phyloP scores from a whole-genome alignment of 805 yeast species.

The Saturnispora dispora region DNA sequence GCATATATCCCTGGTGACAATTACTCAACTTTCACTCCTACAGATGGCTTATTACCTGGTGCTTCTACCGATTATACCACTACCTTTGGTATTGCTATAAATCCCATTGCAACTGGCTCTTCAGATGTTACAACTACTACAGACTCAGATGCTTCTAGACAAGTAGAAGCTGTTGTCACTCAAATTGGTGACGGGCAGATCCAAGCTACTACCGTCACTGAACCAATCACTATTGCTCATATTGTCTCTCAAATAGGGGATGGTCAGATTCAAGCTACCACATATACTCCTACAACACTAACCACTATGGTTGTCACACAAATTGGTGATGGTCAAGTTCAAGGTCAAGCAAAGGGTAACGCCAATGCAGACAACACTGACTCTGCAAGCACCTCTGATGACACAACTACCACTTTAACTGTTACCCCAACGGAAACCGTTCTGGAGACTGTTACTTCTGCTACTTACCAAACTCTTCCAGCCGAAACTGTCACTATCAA shows the following conservation, averaged over 20 bases:
- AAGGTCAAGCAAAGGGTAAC: conserved; percentile 9
- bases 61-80: conserved; percentile 48
- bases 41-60: conserved; percentile 37
- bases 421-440: conserved; percentile 24
- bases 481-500: conserved; percentile 20
- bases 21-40: conserved; percentile 64
- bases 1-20: conserved; percentile 34
- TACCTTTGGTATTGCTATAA: conserved; percentile 61
- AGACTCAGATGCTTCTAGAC: conserved; percentile 27
- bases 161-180: conserved; percentile 26
- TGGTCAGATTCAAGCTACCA: conserved; percentile 32
- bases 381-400: conserved; percentile 11
- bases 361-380: not conserved
- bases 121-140: conserved; percentile 16
- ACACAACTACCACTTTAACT: conserved; percentile 20
- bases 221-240: conserved; percentile 12
- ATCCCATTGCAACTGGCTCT: conserved; percentile 36
- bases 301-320: conserved; percentile 30
- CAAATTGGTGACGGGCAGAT: conserved; percentile 42
- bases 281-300: conserved; percentile 19
- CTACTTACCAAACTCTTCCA: conserved; percentile 16
- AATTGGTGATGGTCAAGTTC: conserved; percentile 40
- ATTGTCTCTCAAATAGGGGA: conserved; percentile 39
- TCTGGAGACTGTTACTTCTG: conserved; percentile 22
- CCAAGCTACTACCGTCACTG: conserved; percentile 29